Evolutionary conservation across 2,329 filamentous ascomycete species (phyloP), one percentile per base, ranked within the genome.

Genomic region (Orbilia ellipsospora): DNA sequence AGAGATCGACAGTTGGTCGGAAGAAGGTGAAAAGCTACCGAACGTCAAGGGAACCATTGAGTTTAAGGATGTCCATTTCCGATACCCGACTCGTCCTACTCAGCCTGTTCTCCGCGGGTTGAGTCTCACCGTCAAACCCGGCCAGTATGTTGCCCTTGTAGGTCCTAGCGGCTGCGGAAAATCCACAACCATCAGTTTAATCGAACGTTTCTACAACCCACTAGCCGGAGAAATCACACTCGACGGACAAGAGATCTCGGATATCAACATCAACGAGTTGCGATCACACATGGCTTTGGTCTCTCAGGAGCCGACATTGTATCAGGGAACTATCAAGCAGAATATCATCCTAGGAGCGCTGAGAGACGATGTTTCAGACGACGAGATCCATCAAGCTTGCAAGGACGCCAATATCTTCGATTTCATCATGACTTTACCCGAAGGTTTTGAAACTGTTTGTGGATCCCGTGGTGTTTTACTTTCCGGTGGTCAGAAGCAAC

Each of bases 121-220:
- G 10, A 90, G 94, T 82, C 85, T 94, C 5, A 85, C 84, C 13
- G 88, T 94, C 50, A 88, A 89, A 28, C 91, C 92, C 0, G 92
- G 92, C 2, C 91, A 94, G 81, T 95, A 94, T 79, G 87, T 94
- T 6, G 95, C 94, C 0, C 87, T 98, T 1, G 95, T 98, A 7
- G 95, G 95, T n/a, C 91, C 94, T 0, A 95, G 91, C 54, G 94
- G 95, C 1, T 97, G 94, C 80, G 95, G 95, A 70, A 98, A 99
- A 85, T 93, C 90, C 59, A 98, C 95, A 0, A 96, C 94, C 0
- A 96, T 98, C 81, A 92, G 2, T 86, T 56, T 98, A 2, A 85
- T 98, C 36, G 94, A 98, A 82, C 91, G 95, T 40, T 98, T 98
- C 84, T 98, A 98, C 81, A 93, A 98, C 79, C 92, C 94, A 0